Evolutionary conservation across 495 filamentous ascomycete genomes (phyloP).

Genomic region (Talaromyces thailandensis): DNA sequence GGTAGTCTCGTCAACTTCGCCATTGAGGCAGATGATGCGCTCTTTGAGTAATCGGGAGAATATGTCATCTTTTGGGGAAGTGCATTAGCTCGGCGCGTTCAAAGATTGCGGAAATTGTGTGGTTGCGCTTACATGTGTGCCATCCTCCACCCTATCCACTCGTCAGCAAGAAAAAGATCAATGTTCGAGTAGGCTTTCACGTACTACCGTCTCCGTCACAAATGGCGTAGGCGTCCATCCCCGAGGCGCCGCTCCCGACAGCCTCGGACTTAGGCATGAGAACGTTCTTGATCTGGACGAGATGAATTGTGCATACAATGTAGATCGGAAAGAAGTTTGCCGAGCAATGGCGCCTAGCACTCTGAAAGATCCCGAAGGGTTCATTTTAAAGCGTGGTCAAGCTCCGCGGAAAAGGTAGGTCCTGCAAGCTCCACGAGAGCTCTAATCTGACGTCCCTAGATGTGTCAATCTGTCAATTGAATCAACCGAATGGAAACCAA

Average conservation of each 20-base stretch:
- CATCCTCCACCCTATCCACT: conserved; percentile 67
- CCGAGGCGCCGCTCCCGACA: conserved; percentile 29
- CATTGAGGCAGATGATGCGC: conserved; percentile 93
- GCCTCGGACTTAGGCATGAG: neutral
- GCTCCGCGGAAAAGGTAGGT: neutral
- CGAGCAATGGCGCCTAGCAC: neutral
- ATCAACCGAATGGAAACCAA: neutral
- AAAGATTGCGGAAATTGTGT: neutral
- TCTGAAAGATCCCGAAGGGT: neutral
- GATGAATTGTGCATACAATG: conserved; percentile 17
- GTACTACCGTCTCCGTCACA: conserved; percentile 74
- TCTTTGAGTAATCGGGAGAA: conserved; percentile 81
- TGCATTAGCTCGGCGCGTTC: neutral
- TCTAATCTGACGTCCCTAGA: neutral
- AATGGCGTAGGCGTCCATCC: conserved; percentile 60
- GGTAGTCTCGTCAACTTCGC: conserved; percentile 76
- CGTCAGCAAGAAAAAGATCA: neutral
- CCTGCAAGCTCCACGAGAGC: neutral
- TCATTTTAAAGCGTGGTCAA: neutral
- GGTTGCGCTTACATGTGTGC: conserved; percentile 63
- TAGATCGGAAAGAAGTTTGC: neutral
- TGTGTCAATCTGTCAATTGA: neutral
- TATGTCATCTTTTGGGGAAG: conserved; percentile 56
- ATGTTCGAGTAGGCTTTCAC: conserved; percentile 17
- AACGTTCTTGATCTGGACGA: conserved; percentile 15